Percentiles rank a stretch among this genome's conserved stretches.
Conservation (phyloP, 78 protist species). For the Dictyostelium capitatum region DNA sequence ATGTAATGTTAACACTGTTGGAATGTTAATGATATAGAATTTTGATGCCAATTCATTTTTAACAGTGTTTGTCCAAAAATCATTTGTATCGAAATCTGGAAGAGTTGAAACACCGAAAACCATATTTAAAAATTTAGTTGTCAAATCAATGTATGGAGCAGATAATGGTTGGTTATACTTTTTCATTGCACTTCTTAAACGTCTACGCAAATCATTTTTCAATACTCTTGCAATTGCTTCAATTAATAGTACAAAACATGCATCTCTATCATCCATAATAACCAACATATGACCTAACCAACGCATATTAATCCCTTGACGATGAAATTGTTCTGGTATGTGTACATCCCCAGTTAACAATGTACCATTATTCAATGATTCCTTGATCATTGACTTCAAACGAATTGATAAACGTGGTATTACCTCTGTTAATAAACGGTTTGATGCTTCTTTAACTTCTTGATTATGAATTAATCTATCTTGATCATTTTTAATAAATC, state of each 20-base stretch:
- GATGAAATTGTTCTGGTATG: slow-evolving; percentile 72
- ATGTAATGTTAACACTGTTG: not conserved
- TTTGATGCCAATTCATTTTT: slow-evolving; percentile 57
- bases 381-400: slow-evolving; percentile 63
- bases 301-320: slow-evolving; percentile 80
- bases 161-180: slow-evolving; percentile 57
- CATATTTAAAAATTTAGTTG: slow-evolving; percentile 77
- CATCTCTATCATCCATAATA: slow-evolving; percentile 65
- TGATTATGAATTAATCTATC: slow-evolving; percentile 31
- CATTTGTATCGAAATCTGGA: slow-evolving; percentile 50
- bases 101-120: slow-evolving; percentile 34
- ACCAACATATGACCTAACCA: slow-evolving; percentile 80
- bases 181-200: slow-evolving; percentile 75
- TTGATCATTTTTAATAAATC: slow-evolving; percentile 55
- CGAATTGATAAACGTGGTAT: slow-evolving; percentile 44
- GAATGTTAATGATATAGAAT: slow-evolving; percentile 50
- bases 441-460: slow-evolving; percentile 80
- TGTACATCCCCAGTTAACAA: slow-evolving; percentile 57
- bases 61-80: slow-evolving; percentile 59
- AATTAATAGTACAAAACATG: slow-evolving; percentile 66
- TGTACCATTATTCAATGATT: slow-evolving; percentile 52
- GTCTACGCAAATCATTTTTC: slow-evolving; percentile 64
- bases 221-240: slow-evolving; percentile 83
- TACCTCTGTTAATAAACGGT: slow-evolving; percentile 28
- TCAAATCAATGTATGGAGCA: slow-evolving; percentile 70